Percentiles rank a stretch among this genome's conserved stretches.
Evolutionary conservation across 768 basidiomycete species (phyloP).

Genomic region (Agaricus subrufescens): DNA sequence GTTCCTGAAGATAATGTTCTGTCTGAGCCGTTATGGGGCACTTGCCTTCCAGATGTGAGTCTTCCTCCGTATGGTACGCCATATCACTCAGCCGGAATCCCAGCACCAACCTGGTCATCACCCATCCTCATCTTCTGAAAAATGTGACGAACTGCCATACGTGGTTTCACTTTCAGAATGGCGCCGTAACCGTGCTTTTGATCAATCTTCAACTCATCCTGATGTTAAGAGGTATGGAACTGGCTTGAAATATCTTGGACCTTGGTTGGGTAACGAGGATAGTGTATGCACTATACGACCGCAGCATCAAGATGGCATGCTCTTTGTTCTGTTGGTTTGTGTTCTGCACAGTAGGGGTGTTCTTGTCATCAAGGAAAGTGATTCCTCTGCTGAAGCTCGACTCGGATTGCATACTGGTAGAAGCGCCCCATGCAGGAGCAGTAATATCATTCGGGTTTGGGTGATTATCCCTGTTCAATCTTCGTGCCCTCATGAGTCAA

Average conservation of each 20-base stretch:
- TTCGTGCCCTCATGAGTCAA: not conserved
- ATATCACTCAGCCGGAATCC: not conserved
- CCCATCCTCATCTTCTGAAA: not conserved
- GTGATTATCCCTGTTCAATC: not conserved
- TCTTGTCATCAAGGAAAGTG: not conserved
- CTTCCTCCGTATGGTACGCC: too few relatives aligned
- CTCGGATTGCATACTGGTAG: not conserved
- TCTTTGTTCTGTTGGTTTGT: not conserved
- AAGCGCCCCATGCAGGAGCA: not conserved
- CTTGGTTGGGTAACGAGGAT: not conserved
- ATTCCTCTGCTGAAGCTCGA: not conserved
- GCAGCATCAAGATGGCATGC: not conserved
- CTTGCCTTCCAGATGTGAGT: not conserved
- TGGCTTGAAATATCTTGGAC: too few relatives aligned
- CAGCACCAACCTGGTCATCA: not conserved
- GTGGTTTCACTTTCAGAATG: conserved; percentile 1
- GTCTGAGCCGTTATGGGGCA: not conserved
- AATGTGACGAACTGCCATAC: not conserved
- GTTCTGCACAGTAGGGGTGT: not conserved
- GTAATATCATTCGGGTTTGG: not conserved
- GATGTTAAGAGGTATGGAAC: not conserved
- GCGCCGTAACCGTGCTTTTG: not conserved
- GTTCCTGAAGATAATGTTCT: not conserved
- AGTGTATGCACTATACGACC: not conserved
- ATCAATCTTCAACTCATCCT: not conserved